Evolutionary conservation across 2,329 filamentous ascomycete species (phyloP).

Genomic region (Ophiostoma pallidulum): DNA sequence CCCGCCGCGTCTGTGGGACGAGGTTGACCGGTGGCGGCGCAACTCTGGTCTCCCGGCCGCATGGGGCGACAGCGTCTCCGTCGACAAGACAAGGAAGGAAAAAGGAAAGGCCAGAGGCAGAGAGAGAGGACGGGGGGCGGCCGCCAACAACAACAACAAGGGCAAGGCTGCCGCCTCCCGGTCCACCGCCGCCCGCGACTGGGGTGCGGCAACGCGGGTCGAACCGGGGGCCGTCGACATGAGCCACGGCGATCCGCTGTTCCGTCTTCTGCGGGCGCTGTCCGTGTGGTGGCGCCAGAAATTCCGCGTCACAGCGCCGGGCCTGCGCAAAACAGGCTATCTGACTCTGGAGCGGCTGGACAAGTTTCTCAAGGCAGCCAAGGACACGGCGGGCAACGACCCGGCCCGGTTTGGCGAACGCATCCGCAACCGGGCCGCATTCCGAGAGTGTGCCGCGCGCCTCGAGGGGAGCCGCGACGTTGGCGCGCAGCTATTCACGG

Average conservation of each 20-base stretch:
- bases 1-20: constrained; percentile 56
- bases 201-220: constrained; percentile 59
- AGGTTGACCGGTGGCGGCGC: constrained; percentile 63
- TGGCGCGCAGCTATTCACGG: constrained; percentile 82
- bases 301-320: constrained; percentile 68
- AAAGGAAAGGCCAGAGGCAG: background rate
- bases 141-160: constrained; percentile 31
- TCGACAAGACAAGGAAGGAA: background rate
- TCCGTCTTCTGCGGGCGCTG: constrained; percentile 66
- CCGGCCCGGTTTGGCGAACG: constrained; percentile 64
- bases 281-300: constrained; percentile 79
- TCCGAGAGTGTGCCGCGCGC: constrained; percentile 56
- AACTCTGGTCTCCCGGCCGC: constrained; percentile 48
- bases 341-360: constrained; percentile 67
- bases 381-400: constrained; percentile 33
- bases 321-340: constrained; percentile 83
- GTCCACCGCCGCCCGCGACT: constrained; percentile 41
- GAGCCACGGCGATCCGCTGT: constrained; percentile 73
- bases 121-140: constrained; percentile 25
- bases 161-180: constrained; percentile 28
- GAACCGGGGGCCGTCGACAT: constrained; percentile 65
- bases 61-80: background rate
- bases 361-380: constrained; percentile 56
- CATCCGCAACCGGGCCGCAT: constrained; percentile 55
- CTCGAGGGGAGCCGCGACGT: constrained; percentile 79